A percentile compares a stretch with the other conserved stretches of the same genome.
Conservation (phyloP, 2,329 filamentous ascomycete genomes). For the Monosporascus cannonballus region DNA sequence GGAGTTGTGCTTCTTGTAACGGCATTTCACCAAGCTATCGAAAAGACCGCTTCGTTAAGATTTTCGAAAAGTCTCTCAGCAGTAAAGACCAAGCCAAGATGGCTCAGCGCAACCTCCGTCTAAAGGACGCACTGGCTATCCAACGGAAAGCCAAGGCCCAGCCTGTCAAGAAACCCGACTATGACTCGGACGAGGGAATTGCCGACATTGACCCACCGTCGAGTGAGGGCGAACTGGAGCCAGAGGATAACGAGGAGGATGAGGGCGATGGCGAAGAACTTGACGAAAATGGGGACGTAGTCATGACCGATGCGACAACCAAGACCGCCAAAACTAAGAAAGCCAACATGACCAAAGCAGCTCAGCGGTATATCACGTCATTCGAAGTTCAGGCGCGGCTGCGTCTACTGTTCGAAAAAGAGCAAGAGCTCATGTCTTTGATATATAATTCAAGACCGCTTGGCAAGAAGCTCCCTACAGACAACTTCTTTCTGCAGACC, state of each 20-base stretch:
- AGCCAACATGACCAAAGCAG: constrained; percentile 25
- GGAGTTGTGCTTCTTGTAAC: constrained; percentile 60
- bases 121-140: constrained; percentile 63
- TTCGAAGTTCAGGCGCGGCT: constrained; percentile 79
- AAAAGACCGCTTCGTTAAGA: constrained; percentile 87
- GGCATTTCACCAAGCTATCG: constrained; percentile 77
- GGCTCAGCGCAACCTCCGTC: constrained; percentile 60
- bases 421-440: constrained; percentile 76
- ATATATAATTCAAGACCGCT: constrained; percentile 72
- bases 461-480: constrained; percentile 60
- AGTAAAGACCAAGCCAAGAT: constrained; percentile 73
- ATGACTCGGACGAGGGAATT: constrained; percentile 61
- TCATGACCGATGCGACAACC: constrained; percentile 46
- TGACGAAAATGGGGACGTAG: constrained; percentile 50
- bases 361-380: constrained; percentile 73
- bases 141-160: constrained; percentile 26
- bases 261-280: constrained; percentile 41
- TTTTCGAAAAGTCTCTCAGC: constrained; percentile 77
- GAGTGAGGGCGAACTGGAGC: constrained; percentile 33
- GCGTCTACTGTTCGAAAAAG: constrained; percentile 74
- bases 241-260: constrained; percentile 34
- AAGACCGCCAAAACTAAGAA: constrained; percentile 30
- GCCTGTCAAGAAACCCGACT: constrained; percentile 30
- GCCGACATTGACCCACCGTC: constrained; percentile 56
- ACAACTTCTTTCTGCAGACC: constrained; percentile 91